Base-by-base conservation (phyloP, 2,329 filamentous ascomycete genomes). In the Cordyceps cateniannulata region DNA sequence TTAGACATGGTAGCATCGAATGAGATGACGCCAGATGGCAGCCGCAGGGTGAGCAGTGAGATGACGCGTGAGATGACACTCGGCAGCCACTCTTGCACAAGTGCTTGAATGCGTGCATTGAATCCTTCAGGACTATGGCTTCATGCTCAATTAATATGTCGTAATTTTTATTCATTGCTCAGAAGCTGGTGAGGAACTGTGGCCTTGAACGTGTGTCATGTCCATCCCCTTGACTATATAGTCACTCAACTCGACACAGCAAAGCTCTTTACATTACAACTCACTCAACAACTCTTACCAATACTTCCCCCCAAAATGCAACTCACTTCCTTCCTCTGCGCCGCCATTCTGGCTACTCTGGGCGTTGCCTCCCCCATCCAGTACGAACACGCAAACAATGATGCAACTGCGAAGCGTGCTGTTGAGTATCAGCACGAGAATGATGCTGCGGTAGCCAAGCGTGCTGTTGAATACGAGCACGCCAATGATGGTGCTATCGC, bases 11-110 rank as follows among this genome's bases (percentile, higher is more conserved):
- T n/a, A n/a, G n/a, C n/a, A n/a, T n/a, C n/a, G n/a, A n/a, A 5
- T 42, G 18, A n/a, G 40, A 42, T 42, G 40, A 42, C 40, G 40
- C 40, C 16, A 29, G 35, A 10, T 45, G 8, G 20, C n/a, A 8
- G 44, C 4, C 4, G 32, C 32, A 35, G 10, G 32, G 22, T 25
- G 24, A 48, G 45, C 2, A 38, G 52, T 57, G 44, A 57, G 54
- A 48, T 57, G 54, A 57, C 53, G 42, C 27, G 53, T 48, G 42
- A 56, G 54, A 57, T 57, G 54, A 57, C 42, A n/a, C 18, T 25
- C 47, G 16, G 47, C 47, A 47, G 24, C 35, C n/a, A 42, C 40
- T 16, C 16, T 16, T 42, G 40, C 18, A 18, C 10, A 2, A 35
- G 3, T 35, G 6, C 3, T 35, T 12, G 14, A 3, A 35, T 9